Base-by-base conservation (phyloP, 768 basidiomycete genomes). In the Boletus vermiculosoides region DNA sequence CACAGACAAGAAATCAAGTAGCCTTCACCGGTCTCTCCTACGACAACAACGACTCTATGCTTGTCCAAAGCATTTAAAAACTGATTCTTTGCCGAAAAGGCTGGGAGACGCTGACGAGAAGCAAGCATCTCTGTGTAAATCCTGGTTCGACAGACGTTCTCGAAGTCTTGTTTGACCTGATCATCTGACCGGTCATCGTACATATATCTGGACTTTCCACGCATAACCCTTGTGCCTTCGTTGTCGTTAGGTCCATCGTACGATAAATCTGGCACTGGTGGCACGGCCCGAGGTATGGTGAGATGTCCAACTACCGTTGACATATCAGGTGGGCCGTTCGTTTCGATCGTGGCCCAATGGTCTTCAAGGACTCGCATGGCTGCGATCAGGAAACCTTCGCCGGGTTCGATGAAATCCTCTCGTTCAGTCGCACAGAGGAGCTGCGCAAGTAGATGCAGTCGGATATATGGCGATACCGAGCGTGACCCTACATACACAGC, bases 1-100 rank as follows among this genome's bases (percentile, higher is more conserved):
- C 23, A 22, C 20, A 16, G 16, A 22, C 7, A 20, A 7, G 40
- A 13, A 49, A 44, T 45, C 37, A 40, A 49, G 28, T 42, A 16
- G 18, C 11, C 49, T 75, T 61, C 36, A 89, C 90, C 91, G 50
- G 92, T 94, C 73, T 96, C 94, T 44, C 95, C 95, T 5, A 95
- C 89, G 0, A 97, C 87, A 0, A 98, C 81, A 1, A 94, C 80
- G 4, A 88, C 90, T 47, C 86, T 77, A 62, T 83, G 83, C 11
- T 66, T 72, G 37, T 81, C 76, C 10, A 97, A 73, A 22, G 78
- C 66, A 15, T 74, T 54, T 46, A 94, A 71, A 61, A 97, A 91
- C 15, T 80, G 74, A 22, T 83, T 79, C 65, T 80, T 81, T 12
- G 83, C 82, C 23, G 78, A 67, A 74, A 88, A 96, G 2, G 93